These are phyloP conservation scores for Penicillium mononematosum DNA, from an alignment of 495 filamentous ascomycete species.

Conservation along the genomic window DNA sequence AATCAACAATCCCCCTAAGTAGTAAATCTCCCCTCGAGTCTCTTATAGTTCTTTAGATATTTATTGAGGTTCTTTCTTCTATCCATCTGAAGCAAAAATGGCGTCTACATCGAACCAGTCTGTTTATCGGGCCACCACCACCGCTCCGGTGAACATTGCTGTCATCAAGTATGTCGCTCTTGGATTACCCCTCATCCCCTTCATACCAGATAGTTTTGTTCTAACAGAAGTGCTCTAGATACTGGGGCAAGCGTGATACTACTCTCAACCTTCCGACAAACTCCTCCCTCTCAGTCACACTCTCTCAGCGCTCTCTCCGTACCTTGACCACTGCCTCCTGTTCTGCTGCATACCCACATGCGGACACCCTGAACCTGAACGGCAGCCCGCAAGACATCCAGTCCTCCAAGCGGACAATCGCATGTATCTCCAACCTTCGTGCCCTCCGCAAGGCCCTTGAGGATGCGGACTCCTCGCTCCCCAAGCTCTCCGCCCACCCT, in stretches of 20 bases:
- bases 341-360: conserved; percentile 65
- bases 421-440: conserved; percentile 85
- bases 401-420: conserved; percentile 80
- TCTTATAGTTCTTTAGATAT: conserved; percentile 6
- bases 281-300: conserved; percentile 91
- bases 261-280: conserved; percentile 96
- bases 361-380: conserved; percentile 82
- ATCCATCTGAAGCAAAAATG: conserved; percentile 37
- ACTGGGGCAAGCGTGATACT: conserved; percentile 96
- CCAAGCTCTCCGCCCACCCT: conserved; percentile 69
- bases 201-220: conserved; percentile 11
- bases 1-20: conserved; percentile 19
- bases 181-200: conserved; percentile 20
- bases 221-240: conserved; percentile 53
- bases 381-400: conserved; percentile 73
- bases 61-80: conserved; percentile 7
- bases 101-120: conserved; percentile 39
- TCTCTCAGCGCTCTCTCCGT: conserved; percentile 89
- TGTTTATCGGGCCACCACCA: conserved; percentile 89
- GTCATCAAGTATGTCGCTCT: conserved; percentile 79
- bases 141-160: conserved; percentile 97
- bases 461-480: conserved; percentile 63
- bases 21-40: conserved; percentile 20
- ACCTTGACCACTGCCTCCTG: conserved; percentile 96
- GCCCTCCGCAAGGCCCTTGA: conserved; percentile 73